Evolutionary conservation across 495 filamentous ascomycete species (phyloP).

Genomic region (Neurospora terricola): DNA sequence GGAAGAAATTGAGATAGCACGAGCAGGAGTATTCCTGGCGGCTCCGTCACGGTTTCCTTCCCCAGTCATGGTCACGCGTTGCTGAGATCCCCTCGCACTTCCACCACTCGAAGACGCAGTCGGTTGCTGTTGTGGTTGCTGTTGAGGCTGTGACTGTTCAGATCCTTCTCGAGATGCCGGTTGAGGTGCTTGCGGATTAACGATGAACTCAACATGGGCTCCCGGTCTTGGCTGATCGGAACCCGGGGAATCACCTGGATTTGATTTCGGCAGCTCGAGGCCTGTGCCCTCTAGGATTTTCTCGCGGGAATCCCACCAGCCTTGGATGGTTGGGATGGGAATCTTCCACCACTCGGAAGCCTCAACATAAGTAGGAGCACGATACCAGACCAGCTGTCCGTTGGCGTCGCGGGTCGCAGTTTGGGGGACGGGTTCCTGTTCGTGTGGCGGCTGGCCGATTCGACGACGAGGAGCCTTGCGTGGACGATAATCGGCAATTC

Average conservation of each 20-base stretch:
- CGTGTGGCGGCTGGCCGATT: slow-evolving; percentile 13
- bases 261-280: slow-evolving; percentile 7
- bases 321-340: slow-evolving; percentile 15
- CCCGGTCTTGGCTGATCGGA: not conserved
- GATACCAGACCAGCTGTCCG: slow-evolving; percentile 12
- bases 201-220: not conserved
- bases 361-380: slow-evolving; percentile 19
- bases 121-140: not conserved
- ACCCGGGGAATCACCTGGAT: not conserved
- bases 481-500: slow-evolving; percentile 7
- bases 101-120: not conserved
- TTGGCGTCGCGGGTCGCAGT: not conserved
- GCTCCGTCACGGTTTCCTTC: not conserved
- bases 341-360: slow-evolving; percentile 18
- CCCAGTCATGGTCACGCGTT: not conserved
- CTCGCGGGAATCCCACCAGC: slow-evolving; percentile 21
- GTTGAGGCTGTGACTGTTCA: not conserved
- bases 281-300: slow-evolving; percentile 18
- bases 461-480: slow-evolving; percentile 10
- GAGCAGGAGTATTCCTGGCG: not conserved
- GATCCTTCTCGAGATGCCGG: not conserved
- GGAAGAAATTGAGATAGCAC: not conserved
- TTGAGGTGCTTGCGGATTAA: not conserved
- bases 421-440: not conserved
- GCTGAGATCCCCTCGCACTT: not conserved